A percentile compares a stretch with the other conserved stretches of the same genome.
Evolutionary conservation across 495 filamentous ascomycete species (phyloP).

Genomic region (Xylaria venustula): DNA sequence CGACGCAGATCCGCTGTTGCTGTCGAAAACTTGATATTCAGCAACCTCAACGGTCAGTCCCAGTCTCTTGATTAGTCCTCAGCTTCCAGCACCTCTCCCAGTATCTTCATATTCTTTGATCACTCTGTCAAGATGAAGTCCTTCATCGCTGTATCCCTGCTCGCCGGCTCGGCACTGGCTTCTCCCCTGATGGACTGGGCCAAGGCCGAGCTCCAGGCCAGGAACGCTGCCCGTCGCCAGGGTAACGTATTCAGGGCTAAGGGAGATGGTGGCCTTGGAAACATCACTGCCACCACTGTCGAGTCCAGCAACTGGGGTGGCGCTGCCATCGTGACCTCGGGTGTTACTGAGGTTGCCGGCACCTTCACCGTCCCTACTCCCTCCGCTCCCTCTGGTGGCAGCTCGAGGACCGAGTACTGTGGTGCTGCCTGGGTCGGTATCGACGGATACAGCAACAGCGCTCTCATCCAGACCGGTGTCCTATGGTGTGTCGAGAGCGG

Average conservation of each 20-base stretch:
- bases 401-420: background rate
- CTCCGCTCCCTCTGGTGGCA: background rate
- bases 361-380: constrained; percentile 2
- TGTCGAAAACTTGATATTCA: background rate
- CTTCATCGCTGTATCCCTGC: background rate
- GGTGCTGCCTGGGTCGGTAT: constrained; percentile 7
- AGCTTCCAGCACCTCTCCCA: background rate
- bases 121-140: background rate
- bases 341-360: constrained; percentile 3
- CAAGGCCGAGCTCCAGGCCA: constrained; percentile 5
- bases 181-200: constrained; percentile 7
- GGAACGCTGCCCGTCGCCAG: constrained; percentile 6
- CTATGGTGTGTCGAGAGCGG: constrained; percentile 3
- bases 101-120: background rate
- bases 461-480: constrained; percentile 3
- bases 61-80: background rate
- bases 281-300: constrained; percentile 3
- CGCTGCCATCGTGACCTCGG: constrained; percentile 6
- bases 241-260: background rate
- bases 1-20: background rate
- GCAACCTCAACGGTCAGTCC: background rate
- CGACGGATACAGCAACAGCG: constrained; percentile 4
- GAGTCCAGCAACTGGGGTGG: constrained; percentile 1
- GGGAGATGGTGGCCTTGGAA: background rate
- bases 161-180: constrained; percentile 1